Evolutionary conservation across 352 stramenopile species (phyloP), one percentile per base, ranked within the genome.

Genomic region (Phytophthora lateralis): DNA sequence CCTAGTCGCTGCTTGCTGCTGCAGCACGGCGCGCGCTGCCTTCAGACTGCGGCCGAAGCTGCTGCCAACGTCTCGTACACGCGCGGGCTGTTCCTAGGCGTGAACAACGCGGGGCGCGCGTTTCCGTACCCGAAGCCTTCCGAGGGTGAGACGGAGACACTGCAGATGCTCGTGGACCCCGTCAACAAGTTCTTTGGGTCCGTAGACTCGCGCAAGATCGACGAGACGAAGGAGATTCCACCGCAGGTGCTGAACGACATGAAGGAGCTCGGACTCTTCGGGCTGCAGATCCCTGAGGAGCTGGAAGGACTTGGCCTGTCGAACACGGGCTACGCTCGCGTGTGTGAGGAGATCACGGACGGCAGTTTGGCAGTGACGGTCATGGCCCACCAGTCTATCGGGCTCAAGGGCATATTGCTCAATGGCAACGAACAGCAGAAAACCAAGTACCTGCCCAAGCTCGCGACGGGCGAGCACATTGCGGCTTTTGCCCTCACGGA

Each of bases 401-500:
- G 88, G 6, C 71, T 95, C 35, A 95, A 95, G 70, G 86, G 88
- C 24, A 95, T 96, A 41, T 32, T 96, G 66, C 85, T 96, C 48
- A 93, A 93, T 62, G 89, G 89, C 46, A 96, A 91, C 56, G 72
- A 88, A 15, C 71, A 57, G 42, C 89, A 93, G 67, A 90, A 96
- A 79, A 70, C 77, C 39, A 93, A 96, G 66, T 97, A 96, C 73
- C 63, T 97, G 32, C 89, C 90, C 12, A 95, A 94, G 57, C 74
- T 97, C n/a, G 90, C 89, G n/a, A 91, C 83, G 17, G 86, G 85
- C 24, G 86, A 95, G 66, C 77, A 95, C 66, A 80, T 95, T 29
- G 86, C 86, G 17, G 82, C 86, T n/a, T 95, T 95, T 56, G 86
- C 84, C 7, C 71, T 98, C 32, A 98, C 91, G 4, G 93, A 98